Percentiles rank a stretch among this genome's conserved stretches.
phyloP scores from a whole-genome alignment of 164 flowering plant genomes.

The Vitis labrusca region DNA sequence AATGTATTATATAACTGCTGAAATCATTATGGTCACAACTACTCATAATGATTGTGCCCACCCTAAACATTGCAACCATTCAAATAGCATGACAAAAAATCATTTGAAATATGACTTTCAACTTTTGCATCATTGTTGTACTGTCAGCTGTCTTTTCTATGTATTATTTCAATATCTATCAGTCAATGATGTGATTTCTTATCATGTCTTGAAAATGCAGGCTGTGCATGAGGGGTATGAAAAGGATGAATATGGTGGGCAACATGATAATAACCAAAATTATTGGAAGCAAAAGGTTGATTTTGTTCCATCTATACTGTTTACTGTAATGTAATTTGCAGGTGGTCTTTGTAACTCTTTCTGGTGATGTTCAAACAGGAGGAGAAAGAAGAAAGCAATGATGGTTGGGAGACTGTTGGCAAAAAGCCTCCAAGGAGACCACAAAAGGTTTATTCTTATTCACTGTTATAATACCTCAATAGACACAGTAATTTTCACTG shows the following conservation, averaged over 20 bases:
- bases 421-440: constrained; percentile 46
- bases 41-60: neutral
- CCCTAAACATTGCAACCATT: neutral
- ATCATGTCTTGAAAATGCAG: constrained; percentile 17
- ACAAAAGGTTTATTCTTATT: constrained; percentile 45
- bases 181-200: neutral
- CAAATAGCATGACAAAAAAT: neutral
- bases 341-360: neutral
- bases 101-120: neutral
- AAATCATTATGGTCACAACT: neutral
- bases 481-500: no score
- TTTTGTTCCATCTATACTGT: neutral
- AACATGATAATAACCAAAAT: constrained; percentile 16
- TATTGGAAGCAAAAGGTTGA: constrained; percentile 37
- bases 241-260: constrained; percentile 12
- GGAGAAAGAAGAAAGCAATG: constrained; percentile 35
- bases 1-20: no score
- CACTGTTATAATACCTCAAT: no score
- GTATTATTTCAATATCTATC: neutral
- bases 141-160: neutral
- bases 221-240: constrained; percentile 24
- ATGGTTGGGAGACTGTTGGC: constrained; percentile 75
- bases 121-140: neutral
- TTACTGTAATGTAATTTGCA: neutral
- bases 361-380: constrained; percentile 28